These are phyloP conservation scores for Penicillium verrucosum DNA, from an alignment of 2,329 filamentous ascomycete species.

Conservation along the genomic window DNA sequence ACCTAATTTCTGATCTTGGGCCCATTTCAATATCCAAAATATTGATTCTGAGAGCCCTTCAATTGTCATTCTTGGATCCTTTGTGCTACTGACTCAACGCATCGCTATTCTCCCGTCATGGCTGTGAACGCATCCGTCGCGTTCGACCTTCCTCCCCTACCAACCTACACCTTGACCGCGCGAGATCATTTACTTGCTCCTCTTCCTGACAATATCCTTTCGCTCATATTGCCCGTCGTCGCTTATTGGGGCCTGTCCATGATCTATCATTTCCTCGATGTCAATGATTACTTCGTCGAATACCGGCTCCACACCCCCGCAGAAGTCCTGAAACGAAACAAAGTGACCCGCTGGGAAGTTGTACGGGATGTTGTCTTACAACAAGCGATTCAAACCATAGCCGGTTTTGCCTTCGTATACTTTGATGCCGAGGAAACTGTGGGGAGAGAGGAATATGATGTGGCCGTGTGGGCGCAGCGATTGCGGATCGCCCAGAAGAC, in stretches of 20 bases:
- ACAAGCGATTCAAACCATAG: conserved; percentile 80
- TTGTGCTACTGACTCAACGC: background rate
- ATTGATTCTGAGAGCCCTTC: background rate
- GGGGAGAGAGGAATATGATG: conserved; percentile 79
- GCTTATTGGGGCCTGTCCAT: conserved; percentile 87
- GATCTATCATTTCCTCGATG: conserved; percentile 84
- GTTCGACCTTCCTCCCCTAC: conserved; percentile 74
- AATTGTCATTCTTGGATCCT: background rate
- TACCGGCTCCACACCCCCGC: conserved; percentile 94
- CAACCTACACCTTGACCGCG: conserved; percentile 70
- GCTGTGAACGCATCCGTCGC: conserved; percentile 35
- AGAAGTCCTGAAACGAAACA: conserved; percentile 83
- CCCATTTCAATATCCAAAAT: background rate
- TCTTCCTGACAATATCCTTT: conserved; percentile 76
- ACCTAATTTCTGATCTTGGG: background rate
- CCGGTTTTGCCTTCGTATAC: conserved; percentile 64
- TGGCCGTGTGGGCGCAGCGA: conserved; percentile 84
- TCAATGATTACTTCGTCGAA: conserved; percentile 78
- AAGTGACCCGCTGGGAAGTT: conserved; percentile 78
- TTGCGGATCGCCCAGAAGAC: conserved; percentile 73
- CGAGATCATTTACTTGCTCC: conserved; percentile 70
- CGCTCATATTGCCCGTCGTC: conserved; percentile 70
- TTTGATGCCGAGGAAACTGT: conserved; percentile 70
- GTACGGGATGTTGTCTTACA: conserved; percentile 88
- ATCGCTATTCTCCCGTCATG: conserved; percentile 24